Evolutionary conservation across 441 rosid species (phyloP), one percentile per base, ranked within the genome.

Genomic region (Erodium chrysanthum): DNA sequence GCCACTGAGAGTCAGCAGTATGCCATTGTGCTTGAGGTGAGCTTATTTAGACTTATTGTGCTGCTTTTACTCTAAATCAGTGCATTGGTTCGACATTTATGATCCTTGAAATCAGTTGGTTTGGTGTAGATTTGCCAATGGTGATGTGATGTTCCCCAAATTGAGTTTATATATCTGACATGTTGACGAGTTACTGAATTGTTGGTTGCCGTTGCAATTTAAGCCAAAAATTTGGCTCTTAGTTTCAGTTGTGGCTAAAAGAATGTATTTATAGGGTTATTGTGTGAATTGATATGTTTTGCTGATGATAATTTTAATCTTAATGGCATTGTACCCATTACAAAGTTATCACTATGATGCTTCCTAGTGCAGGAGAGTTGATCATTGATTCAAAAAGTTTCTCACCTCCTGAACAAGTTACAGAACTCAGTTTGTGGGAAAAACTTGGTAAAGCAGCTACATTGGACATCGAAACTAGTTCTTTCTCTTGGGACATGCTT

Each of bases 361-460:
- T 31, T 37, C 79, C 40, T 84, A 91, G 97, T 80, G 83, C 81
- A 70, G 87, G 81, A 82, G 91, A 86, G 75, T 70, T 71, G 65
- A 48, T 35, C 67, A 73, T 35, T 79, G 90, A 84, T 82, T 76
- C 85, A 5, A 83, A 80, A 75, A 75, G 78, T 68, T 76, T 73
- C 70, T 81, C 73, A 3, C 79, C 82, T 4, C 65, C 75, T 29
- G 96, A 80, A 70, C 90, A 87, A 70, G 76, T 66, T 75, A 78
- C 86, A 0, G 98, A 87, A 67, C 73, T 76, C 73, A 90, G 83
- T 76, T 78, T 95, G 84, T 95, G 93, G 96, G 98, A 95, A 71
- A 90, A 93, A 77, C 90, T 95, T 66, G 95, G 96, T 64, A 90
- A 85, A 81, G 93, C 97, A 69, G 82, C 80, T 50, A 75, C 74